Conservation (phyloP, 257 asterid genomes). For the Dorcoceras hygrometricum region DNA sequence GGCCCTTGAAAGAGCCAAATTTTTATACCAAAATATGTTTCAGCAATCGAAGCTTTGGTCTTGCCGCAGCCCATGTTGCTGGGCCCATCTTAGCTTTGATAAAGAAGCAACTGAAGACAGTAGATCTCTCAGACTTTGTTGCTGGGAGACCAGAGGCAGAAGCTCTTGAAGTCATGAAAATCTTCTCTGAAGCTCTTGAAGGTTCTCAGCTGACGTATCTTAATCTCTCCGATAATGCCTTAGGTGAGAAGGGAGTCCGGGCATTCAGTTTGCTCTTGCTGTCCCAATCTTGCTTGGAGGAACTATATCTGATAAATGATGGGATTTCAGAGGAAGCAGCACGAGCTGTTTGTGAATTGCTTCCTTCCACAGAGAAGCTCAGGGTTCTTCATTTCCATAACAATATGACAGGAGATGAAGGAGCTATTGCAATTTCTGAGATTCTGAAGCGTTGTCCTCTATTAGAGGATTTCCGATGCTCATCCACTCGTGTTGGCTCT, state of each 20-base stretch:
- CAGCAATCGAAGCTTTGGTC: constrained; percentile 90
- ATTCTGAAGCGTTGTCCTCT: constrained; percentile 69
- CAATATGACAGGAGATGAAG: constrained; percentile 98
- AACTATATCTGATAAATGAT: constrained; percentile 75
- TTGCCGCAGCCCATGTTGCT: constrained; percentile 72
- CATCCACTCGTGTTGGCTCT: constrained; percentile 84
- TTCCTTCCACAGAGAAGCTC: constrained; percentile 68
- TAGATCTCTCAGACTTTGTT: constrained; percentile 88
- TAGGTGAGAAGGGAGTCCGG: constrained; percentile 92
- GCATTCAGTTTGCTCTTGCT: constrained; percentile 77
- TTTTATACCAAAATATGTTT: constrained; percentile 72
- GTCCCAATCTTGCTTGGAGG: constrained; percentile 78
- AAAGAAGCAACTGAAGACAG: constrained; percentile 78
- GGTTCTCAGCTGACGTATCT: constrained; percentile 65
- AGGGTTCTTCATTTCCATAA: constrained; percentile 83
- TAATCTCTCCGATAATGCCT: constrained; percentile 88
- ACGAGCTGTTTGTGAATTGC: constrained; percentile 77
- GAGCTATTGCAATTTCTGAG: constrained; percentile 72
- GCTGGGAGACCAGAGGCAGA: constrained; percentile 94
- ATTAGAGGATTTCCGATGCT: constrained; percentile 86
- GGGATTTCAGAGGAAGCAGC: constrained; percentile 98
- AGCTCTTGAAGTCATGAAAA: constrained; percentile 92
- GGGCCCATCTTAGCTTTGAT: constrained; percentile 73
- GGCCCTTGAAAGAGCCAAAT: constrained; percentile 66
- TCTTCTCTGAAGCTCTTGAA: constrained; percentile 83